phyloP scores from a whole-genome alignment of 2,329 filamentous ascomycete species.

The Aspergillus texensis region DNA sequence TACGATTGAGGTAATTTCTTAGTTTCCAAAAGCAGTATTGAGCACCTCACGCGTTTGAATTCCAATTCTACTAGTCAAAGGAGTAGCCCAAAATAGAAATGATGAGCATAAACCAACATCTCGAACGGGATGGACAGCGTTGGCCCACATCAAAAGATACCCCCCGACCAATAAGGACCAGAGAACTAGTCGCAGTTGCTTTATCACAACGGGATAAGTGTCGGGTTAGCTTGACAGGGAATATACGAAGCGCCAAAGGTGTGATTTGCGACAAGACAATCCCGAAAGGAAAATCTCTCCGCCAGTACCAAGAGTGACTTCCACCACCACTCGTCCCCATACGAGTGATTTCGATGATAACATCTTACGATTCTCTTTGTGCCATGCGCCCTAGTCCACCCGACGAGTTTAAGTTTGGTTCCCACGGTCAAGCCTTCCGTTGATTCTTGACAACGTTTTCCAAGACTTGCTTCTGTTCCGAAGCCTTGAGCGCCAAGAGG shows the following conservation, averaged over 20 bases:
- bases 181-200: background rate
- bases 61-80: background rate
- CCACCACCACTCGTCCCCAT: background rate
- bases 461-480: constrained; percentile 3
- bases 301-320: background rate
- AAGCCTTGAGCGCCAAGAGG: background rate
- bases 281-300: background rate
- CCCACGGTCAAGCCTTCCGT: background rate
- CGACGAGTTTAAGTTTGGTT: background rate
- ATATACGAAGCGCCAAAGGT: background rate
- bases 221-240: background rate
- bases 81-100: background rate
- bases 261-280: background rate
- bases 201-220: background rate
- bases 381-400: background rate
- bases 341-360: no score
- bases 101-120: background rate
- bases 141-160: background rate
- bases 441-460: background rate
- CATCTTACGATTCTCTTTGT: background rate
- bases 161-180: background rate
- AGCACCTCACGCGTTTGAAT: background rate
- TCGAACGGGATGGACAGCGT: background rate
- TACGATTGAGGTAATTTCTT: background rate
- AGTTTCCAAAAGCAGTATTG: background rate